These are phyloP conservation scores for Solanum corneliomulleri DNA, from an alignment of 257 asterid species.

Conservation along the genomic window DNA sequence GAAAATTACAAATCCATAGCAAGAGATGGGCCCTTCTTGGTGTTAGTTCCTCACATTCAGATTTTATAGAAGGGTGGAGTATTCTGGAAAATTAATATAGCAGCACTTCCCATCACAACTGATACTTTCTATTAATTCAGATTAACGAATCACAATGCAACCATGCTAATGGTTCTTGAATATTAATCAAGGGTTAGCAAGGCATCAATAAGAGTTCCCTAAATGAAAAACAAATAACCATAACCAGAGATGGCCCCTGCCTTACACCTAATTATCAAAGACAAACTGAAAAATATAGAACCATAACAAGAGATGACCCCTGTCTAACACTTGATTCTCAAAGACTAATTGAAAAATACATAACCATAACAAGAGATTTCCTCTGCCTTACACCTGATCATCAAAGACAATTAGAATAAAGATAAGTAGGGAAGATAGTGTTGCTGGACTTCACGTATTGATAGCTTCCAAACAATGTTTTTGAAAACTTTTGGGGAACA, in stretches of 20 bases:
- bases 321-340: no score
- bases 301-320: not conserved
- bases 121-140: not conserved
- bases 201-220: not conserved
- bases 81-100: not conserved
- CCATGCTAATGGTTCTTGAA: not conserved
- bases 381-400: not conserved
- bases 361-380: no score
- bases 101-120: constrained; percentile 25
- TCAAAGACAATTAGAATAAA: not conserved
- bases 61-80: not conserved
- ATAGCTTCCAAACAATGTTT: no score
- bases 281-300: no score
- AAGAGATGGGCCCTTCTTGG: not conserved
- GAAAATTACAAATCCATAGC: no score
- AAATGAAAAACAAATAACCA: not conserved
- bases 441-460: no score
- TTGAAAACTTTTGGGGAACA: no score
- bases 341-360: no score
- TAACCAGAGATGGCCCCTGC: not conserved
- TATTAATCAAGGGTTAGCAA: not conserved
- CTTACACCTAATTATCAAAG: no score
- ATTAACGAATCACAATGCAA: not conserved
- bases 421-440: no score
- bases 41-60: not conserved